A percentile compares a stretch with the other conserved stretches of the same genome.
Evolutionary conservation across 768 basidiomycete species (phyloP).

Genomic region (Pleurotus cornucopiae): DNA sequence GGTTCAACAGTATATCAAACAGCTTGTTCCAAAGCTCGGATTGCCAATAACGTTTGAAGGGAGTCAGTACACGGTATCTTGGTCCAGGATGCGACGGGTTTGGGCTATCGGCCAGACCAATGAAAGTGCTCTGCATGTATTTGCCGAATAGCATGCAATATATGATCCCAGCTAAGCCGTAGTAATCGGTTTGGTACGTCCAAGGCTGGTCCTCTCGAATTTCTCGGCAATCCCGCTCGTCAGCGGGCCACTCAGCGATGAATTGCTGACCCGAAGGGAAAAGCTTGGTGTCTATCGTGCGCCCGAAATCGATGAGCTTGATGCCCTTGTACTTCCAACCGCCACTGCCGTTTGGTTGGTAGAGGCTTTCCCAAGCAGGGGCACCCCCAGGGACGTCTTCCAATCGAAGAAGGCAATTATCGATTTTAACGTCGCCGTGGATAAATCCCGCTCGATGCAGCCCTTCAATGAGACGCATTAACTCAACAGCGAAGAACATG

Average conservation of each 20-base stretch:
- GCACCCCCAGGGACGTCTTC: constrained; percentile 74
- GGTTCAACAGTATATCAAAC: constrained; percentile 87
- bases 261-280: constrained; percentile 82
- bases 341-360: constrained; percentile 70
- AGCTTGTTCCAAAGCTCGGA: constrained; percentile 77
- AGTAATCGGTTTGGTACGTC: constrained; percentile 97
- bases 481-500: constrained; percentile 92
- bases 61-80: constrained; percentile 63
- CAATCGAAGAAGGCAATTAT: constrained; percentile 94
- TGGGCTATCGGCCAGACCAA: constrained; percentile 30
- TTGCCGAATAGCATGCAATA: constrained; percentile 97
- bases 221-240: constrained; percentile 90
- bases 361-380: constrained; percentile 68
- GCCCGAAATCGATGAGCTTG: constrained; percentile 96
- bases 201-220: constrained; percentile 79
- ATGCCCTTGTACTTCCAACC: constrained; percentile 90
- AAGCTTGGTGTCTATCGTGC: constrained; percentile 79
- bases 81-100: constrained; percentile 17
- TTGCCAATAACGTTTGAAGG: constrained; percentile 97
- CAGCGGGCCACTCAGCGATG: constrained; percentile 82
- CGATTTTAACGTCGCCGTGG: constrained; percentile 98
- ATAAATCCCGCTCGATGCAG: constrained; percentile 85
- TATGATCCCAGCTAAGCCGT: constrained; percentile 89
- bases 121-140: constrained; percentile 77
- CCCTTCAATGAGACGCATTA: constrained; percentile 76